Evolutionary conservation across 1,139 yeast species (phyloP).

Genomic region (Cylindricascospora bacillispora): DNA sequence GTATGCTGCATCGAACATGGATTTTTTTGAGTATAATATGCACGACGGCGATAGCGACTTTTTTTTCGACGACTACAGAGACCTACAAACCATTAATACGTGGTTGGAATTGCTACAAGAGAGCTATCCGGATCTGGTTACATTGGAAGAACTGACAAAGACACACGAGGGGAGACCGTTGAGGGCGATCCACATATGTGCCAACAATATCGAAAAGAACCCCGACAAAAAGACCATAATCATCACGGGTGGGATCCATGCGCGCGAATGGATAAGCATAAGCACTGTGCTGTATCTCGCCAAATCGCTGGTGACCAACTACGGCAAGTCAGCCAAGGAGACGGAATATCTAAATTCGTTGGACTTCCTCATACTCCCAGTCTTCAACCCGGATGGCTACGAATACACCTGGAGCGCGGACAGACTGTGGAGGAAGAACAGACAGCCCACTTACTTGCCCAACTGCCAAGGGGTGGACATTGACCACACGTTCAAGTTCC

Average conservation of each 20-base stretch:
- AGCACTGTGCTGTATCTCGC: slow-evolving; percentile 55
- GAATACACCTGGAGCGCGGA: slow-evolving; percentile 70
- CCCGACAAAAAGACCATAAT: slow-evolving; percentile 58
- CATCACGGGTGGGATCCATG: slow-evolving; percentile 75
- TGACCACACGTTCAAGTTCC: slow-evolving; percentile 72
- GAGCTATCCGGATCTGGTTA: slow-evolving; percentile 47
- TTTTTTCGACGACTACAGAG: slow-evolving; percentile 62
- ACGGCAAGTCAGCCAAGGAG: slow-evolving; percentile 31
- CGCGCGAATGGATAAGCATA: slow-evolving; percentile 82
- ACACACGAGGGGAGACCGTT: slow-evolving; percentile 64
- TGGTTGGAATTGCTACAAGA: slow-evolving; percentile 53
- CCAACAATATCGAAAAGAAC: slow-evolving; percentile 29
- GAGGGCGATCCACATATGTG: slow-evolving; percentile 51
- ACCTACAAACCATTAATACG: slow-evolving; percentile 51
- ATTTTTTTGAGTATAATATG: too few relatives aligned
- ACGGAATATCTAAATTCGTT: slow-evolving; percentile 33
- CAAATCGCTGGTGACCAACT: slow-evolving; percentile 41
- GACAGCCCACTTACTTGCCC: slow-evolving; percentile 60
- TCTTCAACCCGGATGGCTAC: slow-evolving; percentile 85
- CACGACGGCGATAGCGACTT: too few relatives aligned
- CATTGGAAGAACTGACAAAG: slow-evolving; percentile 54
- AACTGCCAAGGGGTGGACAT: slow-evolving; percentile 74
- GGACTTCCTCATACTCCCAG: slow-evolving; percentile 70
- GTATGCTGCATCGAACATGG: too few relatives aligned
- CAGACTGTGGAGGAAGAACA: slow-evolving; percentile 79